Evolutionary conservation across 306 rosid genomes (phyloP).

Genomic region (Dicorynia guianensis): DNA sequence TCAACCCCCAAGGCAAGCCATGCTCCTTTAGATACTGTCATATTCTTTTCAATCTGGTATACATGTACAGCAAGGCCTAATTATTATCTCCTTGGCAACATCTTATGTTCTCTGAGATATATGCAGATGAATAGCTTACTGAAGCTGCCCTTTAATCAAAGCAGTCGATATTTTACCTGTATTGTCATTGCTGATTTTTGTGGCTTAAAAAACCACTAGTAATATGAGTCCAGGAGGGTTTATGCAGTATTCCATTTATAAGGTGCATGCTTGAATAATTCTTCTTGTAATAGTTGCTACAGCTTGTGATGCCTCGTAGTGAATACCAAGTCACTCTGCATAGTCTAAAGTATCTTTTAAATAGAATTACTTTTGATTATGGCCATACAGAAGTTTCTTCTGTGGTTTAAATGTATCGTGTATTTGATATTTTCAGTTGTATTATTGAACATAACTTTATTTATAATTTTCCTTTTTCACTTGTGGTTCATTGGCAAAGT

Average conservation of each 20-base stretch:
- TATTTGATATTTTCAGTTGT: constrained; percentile 12
- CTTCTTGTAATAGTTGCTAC: neutral
- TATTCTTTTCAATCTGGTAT: constrained; percentile 25
- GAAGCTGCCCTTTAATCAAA: neutral
- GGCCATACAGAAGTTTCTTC: constrained; percentile 28
- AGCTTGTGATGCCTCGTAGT: no score
- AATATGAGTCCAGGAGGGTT: neutral
- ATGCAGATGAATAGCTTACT: constrained; percentile 4
- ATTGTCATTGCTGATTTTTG: constrained; percentile 8
- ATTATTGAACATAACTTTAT: constrained; percentile 13
- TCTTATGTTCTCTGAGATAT: constrained; percentile 9
- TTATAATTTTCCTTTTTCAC: constrained; percentile 16
- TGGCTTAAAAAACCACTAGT: neutral
- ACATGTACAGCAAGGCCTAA: constrained; percentile 7
- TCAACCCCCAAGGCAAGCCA: constrained; percentile 75
- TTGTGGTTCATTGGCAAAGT: constrained; percentile 19
- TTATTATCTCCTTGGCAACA: neutral
- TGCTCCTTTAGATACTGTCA: constrained; percentile 29
- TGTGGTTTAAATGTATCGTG: constrained; percentile 17
- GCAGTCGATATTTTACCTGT: constrained; percentile 18
- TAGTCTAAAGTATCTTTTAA: no score
- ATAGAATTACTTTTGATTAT: no score
- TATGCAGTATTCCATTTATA: constrained; percentile 16
- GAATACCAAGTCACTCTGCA: no score
- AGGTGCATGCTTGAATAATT: constrained; percentile 1